Evolutionary conservation across 106 monocot species (phyloP), one percentile per base, ranked within the genome.

Genomic region (Xerophyta viscosa): DNA sequence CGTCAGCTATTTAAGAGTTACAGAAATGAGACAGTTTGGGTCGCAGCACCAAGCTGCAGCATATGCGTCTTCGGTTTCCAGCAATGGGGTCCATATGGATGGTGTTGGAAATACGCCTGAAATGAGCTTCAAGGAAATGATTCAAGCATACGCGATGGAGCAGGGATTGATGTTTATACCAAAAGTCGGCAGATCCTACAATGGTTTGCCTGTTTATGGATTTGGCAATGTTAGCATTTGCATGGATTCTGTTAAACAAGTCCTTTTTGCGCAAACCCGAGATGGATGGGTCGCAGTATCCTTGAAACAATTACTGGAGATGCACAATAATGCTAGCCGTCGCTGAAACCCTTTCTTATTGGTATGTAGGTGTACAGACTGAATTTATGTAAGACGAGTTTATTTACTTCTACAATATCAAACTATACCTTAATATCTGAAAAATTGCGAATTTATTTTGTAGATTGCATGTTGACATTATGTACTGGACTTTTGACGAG

Each of bases 21-120:
- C 92, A 17, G 87, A 87, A 52, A 82, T 75, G 68, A 71, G 93
- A 26, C 88, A 84, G 52, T 81, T 88, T 80, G 84, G 81, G 29
- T 69, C 72, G 19, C 80, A 68, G 52, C 68, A 76, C 44, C 73
- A 84, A 43, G 77, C 76, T 52, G 60, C 78, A 20, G 36, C 64
- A 20, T 62, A 50, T 62, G 56, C 68, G 20, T 23, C 68, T 43
- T 14, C 49, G 3, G 52, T 71, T 58, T 45, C 52, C 42, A 56
- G 43, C n/a, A 74, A 66, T 31, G 63, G 66, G 15, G 61, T 56
- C 25, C 73, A 51, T 27, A 29, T 61, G n/a, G 76, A 73, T 61
- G 37, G 53, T 31, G 25, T 65, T 9, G 60, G 42, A 47, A 48
- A 36, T 29, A 47, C 61, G 24, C 48, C 67, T 46, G 67, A 80